A percentile compares a stretch with the other conserved stretches of the same genome.
Conservation (phyloP, 495 filamentous ascomycete species). For the Podospora pseudoanserina region DNA sequence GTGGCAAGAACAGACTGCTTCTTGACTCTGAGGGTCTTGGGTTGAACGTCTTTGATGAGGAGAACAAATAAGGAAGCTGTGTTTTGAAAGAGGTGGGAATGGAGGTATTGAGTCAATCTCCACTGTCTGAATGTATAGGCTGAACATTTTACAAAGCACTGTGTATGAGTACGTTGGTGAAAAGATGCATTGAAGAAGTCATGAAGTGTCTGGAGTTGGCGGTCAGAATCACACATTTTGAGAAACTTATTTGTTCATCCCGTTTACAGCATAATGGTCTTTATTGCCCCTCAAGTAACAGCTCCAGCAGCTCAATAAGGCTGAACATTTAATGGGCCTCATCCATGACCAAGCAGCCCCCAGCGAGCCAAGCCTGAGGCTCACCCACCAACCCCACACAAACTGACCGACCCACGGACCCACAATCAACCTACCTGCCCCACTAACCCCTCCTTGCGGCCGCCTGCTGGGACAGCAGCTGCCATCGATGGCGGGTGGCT, state of each 20-base stretch:
- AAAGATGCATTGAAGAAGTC: background rate
- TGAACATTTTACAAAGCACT: background rate
- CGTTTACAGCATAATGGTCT: background rate
- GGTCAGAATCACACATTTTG: background rate
- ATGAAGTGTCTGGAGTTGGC: background rate
- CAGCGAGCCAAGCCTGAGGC: background rate
- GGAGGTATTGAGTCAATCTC: slow-evolving; percentile 35
- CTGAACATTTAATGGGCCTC: background rate
- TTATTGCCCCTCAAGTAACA: no score
- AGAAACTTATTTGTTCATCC: background rate
- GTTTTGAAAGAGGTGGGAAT: slow-evolving; percentile 6
- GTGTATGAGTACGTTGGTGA: slow-evolving; percentile 2
- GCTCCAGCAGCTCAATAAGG: background rate
- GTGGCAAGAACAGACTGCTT: slow-evolving; percentile 90
- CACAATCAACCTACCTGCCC: background rate
- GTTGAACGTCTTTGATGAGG: slow-evolving; percentile 76
- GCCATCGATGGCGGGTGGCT: background rate
- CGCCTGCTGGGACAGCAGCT: background rate
- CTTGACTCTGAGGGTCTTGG: slow-evolving; percentile 86
- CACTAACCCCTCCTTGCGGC: background rate
- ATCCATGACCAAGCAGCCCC: background rate
- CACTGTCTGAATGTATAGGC: slow-evolving; percentile 24
- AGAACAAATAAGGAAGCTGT: slow-evolving; percentile 31
- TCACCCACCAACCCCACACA: background rate
- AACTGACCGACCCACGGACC: background rate